Conservation (phyloP, 139 green algal species). For the Coelastrella sp. region DNA sequence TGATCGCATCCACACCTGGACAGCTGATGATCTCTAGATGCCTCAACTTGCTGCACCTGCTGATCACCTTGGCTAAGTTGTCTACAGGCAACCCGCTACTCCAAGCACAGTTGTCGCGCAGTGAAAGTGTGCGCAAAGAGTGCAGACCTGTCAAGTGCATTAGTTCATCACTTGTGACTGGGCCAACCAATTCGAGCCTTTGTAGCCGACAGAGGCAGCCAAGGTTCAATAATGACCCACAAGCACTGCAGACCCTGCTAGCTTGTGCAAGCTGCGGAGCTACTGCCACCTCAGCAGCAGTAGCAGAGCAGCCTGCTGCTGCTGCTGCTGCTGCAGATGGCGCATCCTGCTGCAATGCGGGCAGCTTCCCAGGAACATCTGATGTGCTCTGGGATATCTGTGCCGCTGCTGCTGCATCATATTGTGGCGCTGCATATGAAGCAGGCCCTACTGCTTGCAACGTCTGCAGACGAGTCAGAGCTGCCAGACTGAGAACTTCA, state of each 20-base stretch:
- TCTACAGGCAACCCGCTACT: background rate
- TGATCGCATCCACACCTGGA: background rate
- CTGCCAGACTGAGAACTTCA: background rate
- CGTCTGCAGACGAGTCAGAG: background rate
- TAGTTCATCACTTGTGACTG: background rate
- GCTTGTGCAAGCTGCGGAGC: background rate
- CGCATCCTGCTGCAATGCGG: background rate
- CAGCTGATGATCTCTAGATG: background rate
- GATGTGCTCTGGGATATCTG: background rate
- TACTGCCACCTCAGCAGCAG: too few species aligned
- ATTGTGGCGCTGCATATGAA: background rate
- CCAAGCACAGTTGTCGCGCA: slow-evolving; percentile 27
- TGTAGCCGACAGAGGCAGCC: background rate
- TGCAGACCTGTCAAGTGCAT: background rate
- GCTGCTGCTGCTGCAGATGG: background rate
- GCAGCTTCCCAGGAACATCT: background rate
- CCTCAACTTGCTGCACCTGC: background rate
- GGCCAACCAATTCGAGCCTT: slow-evolving; percentile 5
- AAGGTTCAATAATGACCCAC: background rate
- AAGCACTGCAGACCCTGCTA: background rate
- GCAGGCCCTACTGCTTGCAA: background rate
- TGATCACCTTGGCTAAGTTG: background rate
- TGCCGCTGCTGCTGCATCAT: background rate
- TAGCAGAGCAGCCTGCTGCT: background rate
- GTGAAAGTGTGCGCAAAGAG: background rate